Evolutionary conservation across 345 rosid species (phyloP).

Genomic region (Hypericum perforatum): DNA sequence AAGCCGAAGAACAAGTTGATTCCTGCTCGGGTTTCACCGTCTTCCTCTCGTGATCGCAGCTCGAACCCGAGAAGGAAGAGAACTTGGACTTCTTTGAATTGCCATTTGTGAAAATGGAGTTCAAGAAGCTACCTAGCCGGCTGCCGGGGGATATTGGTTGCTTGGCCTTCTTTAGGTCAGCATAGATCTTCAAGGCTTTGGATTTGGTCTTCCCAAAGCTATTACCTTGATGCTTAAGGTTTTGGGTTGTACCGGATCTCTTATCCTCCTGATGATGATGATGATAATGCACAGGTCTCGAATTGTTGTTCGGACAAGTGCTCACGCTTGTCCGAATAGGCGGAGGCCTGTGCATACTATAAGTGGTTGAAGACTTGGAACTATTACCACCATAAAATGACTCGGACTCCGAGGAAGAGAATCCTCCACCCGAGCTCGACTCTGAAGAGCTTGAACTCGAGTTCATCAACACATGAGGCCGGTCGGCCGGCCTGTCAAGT

Average conservation of each 20-base stretch:
- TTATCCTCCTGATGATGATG: neutral
- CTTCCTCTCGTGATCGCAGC: conserved; percentile 7
- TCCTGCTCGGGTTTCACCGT: conserved; percentile 12
- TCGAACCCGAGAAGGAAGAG: conserved; percentile 1
- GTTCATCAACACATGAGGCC: too few relatives aligned
- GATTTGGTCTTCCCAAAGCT: conserved; percentile 20
- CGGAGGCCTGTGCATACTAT: conserved; percentile 16
- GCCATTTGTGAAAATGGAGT: conserved; percentile 22
- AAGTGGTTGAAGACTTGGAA: conserved; percentile 7
- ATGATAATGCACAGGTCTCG: neutral
- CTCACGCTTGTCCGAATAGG: conserved; percentile 38
- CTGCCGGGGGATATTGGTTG: conserved; percentile 28
- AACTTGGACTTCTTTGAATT: conserved; percentile 21
- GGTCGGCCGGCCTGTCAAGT: too few relatives aligned
- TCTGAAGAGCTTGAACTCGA: conserved; percentile 9
- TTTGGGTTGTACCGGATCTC: conserved; percentile 3
- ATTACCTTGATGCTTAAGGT: conserved; percentile 11
- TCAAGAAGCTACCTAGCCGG: conserved; percentile 23
- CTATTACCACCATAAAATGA: too few relatives aligned
- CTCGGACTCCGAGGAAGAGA: conserved; percentile 3
- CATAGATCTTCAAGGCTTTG: conserved; percentile 22
- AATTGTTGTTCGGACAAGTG: too few relatives aligned
- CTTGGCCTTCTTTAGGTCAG: conserved; percentile 24
- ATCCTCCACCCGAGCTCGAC: conserved; percentile 4
- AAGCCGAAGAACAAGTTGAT: conserved; percentile 22